A percentile compares a stretch with the other conserved stretches of the same genome.
Conservation (phyloP, 2,329 filamentous ascomycete genomes). For the Arthrinium puccinioides region DNA sequence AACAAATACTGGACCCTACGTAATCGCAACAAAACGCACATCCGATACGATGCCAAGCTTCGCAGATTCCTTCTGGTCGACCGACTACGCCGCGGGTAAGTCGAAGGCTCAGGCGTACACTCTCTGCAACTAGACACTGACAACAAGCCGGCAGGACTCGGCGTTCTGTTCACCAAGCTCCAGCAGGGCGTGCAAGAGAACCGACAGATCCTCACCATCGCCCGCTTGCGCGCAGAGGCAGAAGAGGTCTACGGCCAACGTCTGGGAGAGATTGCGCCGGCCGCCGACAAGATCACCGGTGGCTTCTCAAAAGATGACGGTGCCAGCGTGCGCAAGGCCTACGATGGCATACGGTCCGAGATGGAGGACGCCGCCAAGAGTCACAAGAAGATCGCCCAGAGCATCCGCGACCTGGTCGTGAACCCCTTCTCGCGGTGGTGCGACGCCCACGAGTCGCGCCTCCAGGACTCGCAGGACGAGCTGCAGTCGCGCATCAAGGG, state of each 20-base stretch:
- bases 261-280: slow-evolving; percentile 72
- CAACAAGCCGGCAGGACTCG: slow-evolving; percentile 66
- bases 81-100: slow-evolving; percentile 89
- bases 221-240: slow-evolving; percentile 89
- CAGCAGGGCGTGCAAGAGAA: slow-evolving; percentile 95
- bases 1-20: too few relatives aligned
- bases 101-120: too few relatives aligned
- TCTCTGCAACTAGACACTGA: background rate
- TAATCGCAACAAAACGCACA: slow-evolving; percentile 3
- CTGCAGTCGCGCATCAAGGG: slow-evolving; percentile 85
- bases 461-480: slow-evolving; percentile 92
- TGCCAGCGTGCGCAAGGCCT: slow-evolving; percentile 93
- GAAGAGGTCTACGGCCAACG: slow-evolving; percentile 83
- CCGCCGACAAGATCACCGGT: slow-evolving; percentile 72
- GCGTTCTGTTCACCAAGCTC: slow-evolving; percentile 91
- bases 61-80: slow-evolving; percentile 95
- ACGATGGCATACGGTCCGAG: slow-evolving; percentile 84
- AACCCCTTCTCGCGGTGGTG: slow-evolving; percentile 94
- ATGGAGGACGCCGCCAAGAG: slow-evolving; percentile 87
- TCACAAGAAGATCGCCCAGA: slow-evolving; percentile 93
- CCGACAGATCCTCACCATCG: slow-evolving; percentile 85
- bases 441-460: slow-evolving; percentile 83
- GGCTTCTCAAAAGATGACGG: slow-evolving; percentile 91
- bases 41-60: slow-evolving; percentile 69
- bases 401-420: slow-evolving; percentile 92